These are phyloP conservation scores for Musa beccarii DNA, from an alignment of 176 grass and related monocot genomes.

Conservation along the genomic window DNA sequence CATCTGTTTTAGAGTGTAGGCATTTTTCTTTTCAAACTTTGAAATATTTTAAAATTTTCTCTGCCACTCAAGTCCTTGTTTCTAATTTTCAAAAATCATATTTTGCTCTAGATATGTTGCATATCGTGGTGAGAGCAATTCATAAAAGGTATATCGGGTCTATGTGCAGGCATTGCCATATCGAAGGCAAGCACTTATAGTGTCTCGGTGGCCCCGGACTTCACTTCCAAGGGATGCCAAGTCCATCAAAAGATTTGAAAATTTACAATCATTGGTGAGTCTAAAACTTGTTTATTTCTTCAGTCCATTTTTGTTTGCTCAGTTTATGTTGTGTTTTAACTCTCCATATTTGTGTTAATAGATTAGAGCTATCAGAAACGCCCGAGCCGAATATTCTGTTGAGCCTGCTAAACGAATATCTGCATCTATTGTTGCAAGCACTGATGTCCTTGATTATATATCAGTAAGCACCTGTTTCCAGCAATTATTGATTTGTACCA, in stretches of 20 bases:
- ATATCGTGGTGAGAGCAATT: neutral
- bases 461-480: slow-evolving; percentile 42
- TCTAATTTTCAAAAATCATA: neutral
- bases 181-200: slow-evolving; percentile 71
- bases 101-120: neutral
- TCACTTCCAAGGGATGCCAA: slow-evolving; percentile 63
- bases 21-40: too few relatives aligned
- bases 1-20: neutral
- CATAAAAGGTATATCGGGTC: neutral
- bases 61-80: neutral
- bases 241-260: slow-evolving; percentile 95
- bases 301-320: neutral
- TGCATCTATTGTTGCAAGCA: slow-evolving; percentile 74
- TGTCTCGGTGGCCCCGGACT: slow-evolving; percentile 60
- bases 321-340: neutral
- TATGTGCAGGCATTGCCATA: slow-evolving; percentile 74
- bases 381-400: slow-evolving; percentile 89
- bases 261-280: slow-evolving; percentile 88
- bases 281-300: neutral
- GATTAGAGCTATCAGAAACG: slow-evolving; percentile 89
- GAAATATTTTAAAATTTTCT: neutral
- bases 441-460: slow-evolving; percentile 71
- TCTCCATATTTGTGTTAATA: slow-evolving; percentile 22
- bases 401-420: slow-evolving; percentile 95
- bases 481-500: neutral